Conservation (phyloP, 345 rosid genomes). For the Passiflora organensis region DNA sequence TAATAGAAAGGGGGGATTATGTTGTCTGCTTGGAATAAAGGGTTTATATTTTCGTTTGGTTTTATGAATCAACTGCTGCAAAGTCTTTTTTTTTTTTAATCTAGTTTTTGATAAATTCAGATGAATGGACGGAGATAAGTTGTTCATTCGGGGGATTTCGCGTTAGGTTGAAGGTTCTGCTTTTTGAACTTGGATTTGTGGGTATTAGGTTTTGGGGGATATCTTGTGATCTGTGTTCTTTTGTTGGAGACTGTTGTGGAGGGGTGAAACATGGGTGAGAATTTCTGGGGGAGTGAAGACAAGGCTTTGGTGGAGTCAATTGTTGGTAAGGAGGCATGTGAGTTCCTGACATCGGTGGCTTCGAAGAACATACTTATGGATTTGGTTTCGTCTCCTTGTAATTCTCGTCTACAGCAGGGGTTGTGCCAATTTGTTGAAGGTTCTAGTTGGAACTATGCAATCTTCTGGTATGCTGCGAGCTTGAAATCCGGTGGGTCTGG, state of each 20-base stretch:
- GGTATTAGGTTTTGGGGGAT: neutral
- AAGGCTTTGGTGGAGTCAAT: constrained; percentile 68
- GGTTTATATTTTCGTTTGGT: too few relatives aligned
- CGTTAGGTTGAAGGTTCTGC: neutral
- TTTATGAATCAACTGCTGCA: too few relatives aligned
- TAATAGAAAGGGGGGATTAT: too few relatives aligned
- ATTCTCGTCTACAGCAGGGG: constrained; percentile 56
- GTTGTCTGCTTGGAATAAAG: neutral
- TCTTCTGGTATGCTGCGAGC: constrained; percentile 60
- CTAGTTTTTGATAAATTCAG: too few relatives aligned
- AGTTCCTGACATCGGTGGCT: constrained; percentile 55
- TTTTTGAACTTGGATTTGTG: neutral
- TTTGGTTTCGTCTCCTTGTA: constrained; percentile 41
- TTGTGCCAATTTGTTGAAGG: constrained; percentile 59
- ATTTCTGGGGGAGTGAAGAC: constrained; percentile 62
- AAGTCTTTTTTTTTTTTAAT: too few relatives aligned
- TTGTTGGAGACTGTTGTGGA: constrained; percentile 5
- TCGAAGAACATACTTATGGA: constrained; percentile 34
- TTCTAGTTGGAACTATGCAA: constrained; percentile 71
- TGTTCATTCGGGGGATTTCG: neutral
- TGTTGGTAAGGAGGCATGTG: constrained; percentile 68
- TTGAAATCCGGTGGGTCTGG: constrained; percentile 64
- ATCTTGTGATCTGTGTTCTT: constrained; percentile 15
- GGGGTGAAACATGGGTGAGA: constrained; percentile 51
- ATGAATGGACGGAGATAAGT: too few relatives aligned